Evolutionary conservation across 1,284 basidiomycete genomes (phyloP), one percentile per base, ranked within the genome.

Genomic region (Trametes sp.): DNA sequence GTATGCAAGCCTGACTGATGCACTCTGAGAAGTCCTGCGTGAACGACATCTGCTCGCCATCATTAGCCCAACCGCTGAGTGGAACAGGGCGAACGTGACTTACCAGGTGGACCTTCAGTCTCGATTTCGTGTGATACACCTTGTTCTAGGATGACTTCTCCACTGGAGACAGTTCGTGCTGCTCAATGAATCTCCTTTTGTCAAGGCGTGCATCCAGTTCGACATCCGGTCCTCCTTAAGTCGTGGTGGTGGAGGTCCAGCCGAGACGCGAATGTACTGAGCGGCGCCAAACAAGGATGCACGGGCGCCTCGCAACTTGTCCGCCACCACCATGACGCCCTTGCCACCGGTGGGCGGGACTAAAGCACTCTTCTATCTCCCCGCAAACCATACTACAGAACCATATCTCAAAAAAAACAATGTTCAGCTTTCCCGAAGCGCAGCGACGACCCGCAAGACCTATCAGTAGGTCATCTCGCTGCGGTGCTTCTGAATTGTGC

Each of bases 401-500:
- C 5, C 21, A 23, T 10, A 45, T 16, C 21, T 24, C 42, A 10
- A 26, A 10, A 10, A 24, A 24, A 24, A 23, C 28, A 19, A 21
- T 33, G 48, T 33, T 49, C 28, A 4, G 29, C 29, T 13, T 28
- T 19, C 24, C 13, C 33, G 28, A n/a, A 21, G 48, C 19, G 48
- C 48, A 31, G 28, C 9, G 8, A 19, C 8, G 11, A 8, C 11
- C 7, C 9, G 26, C 23, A 26, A 28, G 13, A 24, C 45, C 2
- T 13, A 53, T 10, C 45, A 2, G 23, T 38, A 53, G 35, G 51
- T 16, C 14, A 53, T 36, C 36, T 53, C 65, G 65, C 55, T 54
- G 54, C 54, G 19, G 38, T 21, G 57, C 66, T 65, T 68, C 66
- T 36, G 21, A 41, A 68, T 68, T 63, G 63, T 63, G 66, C 57